Percentiles rank a stretch among this genome's conserved stretches.
Evolutionary conservation across 257 asterid species (phyloP).

Genomic region (Solanum chmielewskii): DNA sequence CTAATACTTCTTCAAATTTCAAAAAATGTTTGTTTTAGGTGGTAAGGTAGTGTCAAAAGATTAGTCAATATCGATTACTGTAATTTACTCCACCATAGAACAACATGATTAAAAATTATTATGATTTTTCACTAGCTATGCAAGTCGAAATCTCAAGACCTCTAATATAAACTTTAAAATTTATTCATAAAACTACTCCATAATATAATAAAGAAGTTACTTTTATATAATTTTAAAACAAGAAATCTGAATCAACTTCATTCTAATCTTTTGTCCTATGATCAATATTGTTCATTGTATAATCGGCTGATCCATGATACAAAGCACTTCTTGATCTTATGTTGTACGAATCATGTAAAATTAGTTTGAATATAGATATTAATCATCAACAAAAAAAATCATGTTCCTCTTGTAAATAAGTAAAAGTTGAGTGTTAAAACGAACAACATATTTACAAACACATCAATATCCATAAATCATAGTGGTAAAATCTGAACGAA

Average conservation of each 20-base stretch:
- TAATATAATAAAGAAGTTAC: too few relatives aligned
- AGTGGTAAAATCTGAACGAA: neutral
- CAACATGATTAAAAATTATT: neutral
- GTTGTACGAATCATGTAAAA: neutral
- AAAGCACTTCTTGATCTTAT: neutral
- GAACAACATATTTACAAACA: neutral
- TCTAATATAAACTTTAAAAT: too few relatives aligned
- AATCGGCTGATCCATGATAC: neutral
- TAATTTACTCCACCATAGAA: too few relatives aligned
- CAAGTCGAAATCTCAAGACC: neutral
- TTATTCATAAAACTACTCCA: neutral
- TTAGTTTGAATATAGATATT: neutral
- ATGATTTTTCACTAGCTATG: too few relatives aligned
- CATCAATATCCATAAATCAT: neutral
- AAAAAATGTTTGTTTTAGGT: too few relatives aligned
- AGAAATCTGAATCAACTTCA: neutral
- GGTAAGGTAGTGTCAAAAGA: neutral
- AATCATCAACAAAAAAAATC: too few relatives aligned
- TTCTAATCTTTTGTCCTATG: neutral
- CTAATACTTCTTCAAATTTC: too few relatives aligned
- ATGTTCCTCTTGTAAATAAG: neutral
- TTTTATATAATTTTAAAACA: too few relatives aligned
- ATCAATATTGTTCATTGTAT: too few relatives aligned
- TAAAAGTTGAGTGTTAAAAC: neutral
- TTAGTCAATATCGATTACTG: neutral